Evolutionary conservation across 2,329 filamentous ascomycete species (phyloP), one percentile per base, ranked within the genome.

Genomic region (Magnaporthiopsis rhizophila): DNA sequence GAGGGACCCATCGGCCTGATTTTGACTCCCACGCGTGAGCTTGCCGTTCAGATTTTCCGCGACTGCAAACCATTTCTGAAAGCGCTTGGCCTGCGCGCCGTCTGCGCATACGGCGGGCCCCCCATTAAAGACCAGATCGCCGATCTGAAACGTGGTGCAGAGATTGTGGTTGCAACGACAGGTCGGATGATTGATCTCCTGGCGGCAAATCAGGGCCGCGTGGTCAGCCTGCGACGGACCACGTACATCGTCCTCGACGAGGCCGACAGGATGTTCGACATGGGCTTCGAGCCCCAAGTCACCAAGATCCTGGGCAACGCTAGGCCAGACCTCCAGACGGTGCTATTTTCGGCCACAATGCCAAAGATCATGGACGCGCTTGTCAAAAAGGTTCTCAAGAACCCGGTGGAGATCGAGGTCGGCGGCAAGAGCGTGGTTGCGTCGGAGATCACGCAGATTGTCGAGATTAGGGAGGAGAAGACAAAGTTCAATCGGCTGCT

Each of bases 221-320:
- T 98, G 12, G 96, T 94, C 15, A 98, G 96, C 72, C 81, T 99
- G 65, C 87, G 85, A 69, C 86, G 95, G 67, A 91, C 97, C 15
- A 95, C 92, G 0, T 99, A 98, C 74, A 87, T 97, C 30, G 95
- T 99, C 13, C 85, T 99, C 56, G 95, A 99, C 73, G 95, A 99
- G 78, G 95, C 95, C 61, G 95, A 99, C 76, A 89, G 95, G 67
- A 98, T 99, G 95, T 97, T 98, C 74, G 95, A 99, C 75, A 98
- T 99, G 95, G 95, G 95, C 18, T 99, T 99, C 72, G 94, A 97
- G 77, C 94, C 95, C 2, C 95, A 99, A 75, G 93, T 99, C 64
- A 95, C 95, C 86, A 97, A 96, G 76, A 95, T 99, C 65, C 88
- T 98, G 73, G 87, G 87, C 69, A 97, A 95, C 71, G 90, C 97